phyloP scores from a whole-genome alignment of 2,329 filamentous ascomycete genomes.

The Davidsoniella neocaledoniae region DNA sequence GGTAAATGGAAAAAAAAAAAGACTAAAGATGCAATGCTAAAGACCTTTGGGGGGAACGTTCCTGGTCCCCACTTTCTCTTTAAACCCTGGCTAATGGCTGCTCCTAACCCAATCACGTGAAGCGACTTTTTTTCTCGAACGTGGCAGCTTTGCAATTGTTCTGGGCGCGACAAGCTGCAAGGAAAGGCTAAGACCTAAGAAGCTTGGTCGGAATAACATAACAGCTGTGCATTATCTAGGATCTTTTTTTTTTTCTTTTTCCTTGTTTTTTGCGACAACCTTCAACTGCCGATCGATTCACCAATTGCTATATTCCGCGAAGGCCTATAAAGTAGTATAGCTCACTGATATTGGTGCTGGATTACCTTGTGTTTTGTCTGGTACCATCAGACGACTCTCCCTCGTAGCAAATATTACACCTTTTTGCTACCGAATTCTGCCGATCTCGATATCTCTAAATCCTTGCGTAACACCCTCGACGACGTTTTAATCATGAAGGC shows the following conservation, averaged over 20 bases:
- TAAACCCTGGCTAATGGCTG: background rate
- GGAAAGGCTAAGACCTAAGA: background rate
- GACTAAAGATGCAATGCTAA: background rate
- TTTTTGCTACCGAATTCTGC: no score
- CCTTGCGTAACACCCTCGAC: background rate
- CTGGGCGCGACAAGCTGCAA: slow-evolving; percentile 1
- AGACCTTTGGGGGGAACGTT: background rate
- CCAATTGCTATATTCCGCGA: background rate
- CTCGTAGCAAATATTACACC: no score
- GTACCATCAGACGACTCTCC: no score
- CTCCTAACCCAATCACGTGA: slow-evolving; percentile 3
- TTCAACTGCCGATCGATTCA: background rate
- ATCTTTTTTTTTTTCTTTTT: background rate
- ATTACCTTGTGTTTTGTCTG: no score
- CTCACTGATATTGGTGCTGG: no score
- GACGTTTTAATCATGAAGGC: slow-evolving; percentile 31
- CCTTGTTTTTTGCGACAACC: background rate
- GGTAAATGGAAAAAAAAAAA: background rate
- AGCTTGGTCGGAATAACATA: background rate
- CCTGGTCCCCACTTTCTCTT: background rate
- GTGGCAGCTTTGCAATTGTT: slow-evolving; percentile 12
- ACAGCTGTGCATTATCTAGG: background rate
- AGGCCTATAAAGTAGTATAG: background rate
- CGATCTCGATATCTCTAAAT: background rate
- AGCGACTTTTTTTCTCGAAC: slow-evolving; percentile 11